These are phyloP conservation scores for Cicer yamashitae DNA, from an alignment of 306 rosid genomes.

Conservation along the genomic window DNA sequence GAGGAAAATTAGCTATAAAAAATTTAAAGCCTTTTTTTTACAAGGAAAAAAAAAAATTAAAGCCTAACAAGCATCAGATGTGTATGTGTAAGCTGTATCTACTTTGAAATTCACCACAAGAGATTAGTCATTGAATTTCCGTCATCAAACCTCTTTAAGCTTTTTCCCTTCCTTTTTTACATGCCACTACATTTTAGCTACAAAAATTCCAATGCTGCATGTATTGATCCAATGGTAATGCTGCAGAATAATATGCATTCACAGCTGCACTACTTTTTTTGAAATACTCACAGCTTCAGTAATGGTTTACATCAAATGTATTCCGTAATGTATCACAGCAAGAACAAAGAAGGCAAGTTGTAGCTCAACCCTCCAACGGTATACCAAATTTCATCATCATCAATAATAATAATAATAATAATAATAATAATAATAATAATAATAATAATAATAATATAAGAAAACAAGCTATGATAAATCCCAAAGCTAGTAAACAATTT, in stretches of 20 bases:
- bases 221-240: background rate
- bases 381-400: too few relatives aligned
- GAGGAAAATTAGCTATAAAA: too few relatives aligned
- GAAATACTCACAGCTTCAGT: too few relatives aligned
- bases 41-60: too few relatives aligned
- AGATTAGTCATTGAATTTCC: background rate
- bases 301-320: too few relatives aligned
- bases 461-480: conserved; percentile 29
- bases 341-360: too few relatives aligned
- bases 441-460: background rate
- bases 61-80: too few relatives aligned
- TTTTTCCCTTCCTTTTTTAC: background rate
- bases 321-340: too few relatives aligned
- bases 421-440: background rate
- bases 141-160: background rate
- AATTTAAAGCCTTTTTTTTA: too few relatives aligned
- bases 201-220: background rate
- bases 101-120: background rate
- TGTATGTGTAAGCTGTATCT: too few relatives aligned
- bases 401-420: background rate
- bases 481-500: conserved; percentile 30
- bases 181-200: background rate
- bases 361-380: too few relatives aligned
- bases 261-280: background rate
- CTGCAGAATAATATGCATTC: background rate